A percentile compares a stretch with the other conserved stretches of the same genome.
Evolutionary conservation across 1,284 basidiomycete genomes (phyloP).

Genomic region (Cryptococcus amylolentus): DNA sequence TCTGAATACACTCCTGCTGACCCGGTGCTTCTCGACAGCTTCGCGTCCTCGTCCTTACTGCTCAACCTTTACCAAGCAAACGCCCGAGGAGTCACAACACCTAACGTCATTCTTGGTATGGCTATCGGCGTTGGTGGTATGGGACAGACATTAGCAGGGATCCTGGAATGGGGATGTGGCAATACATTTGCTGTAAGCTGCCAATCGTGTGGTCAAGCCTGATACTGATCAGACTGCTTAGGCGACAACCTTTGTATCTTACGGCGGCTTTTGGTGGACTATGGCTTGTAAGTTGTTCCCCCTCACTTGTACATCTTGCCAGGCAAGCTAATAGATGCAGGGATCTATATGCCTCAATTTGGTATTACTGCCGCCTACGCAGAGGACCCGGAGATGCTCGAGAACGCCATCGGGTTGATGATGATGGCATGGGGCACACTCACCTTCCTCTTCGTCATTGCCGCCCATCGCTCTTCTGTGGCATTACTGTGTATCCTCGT

Average conservation of each 20-base stretch:
- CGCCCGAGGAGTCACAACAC: slow-evolving; percentile 50
- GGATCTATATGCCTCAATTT: slow-evolving; percentile 43
- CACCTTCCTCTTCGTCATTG: slow-evolving; percentile 52
- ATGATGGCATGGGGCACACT: slow-evolving; percentile 45
- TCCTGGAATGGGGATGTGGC: slow-evolving; percentile 67
- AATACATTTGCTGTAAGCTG: slow-evolving; percentile 54
- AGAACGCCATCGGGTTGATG: slow-evolving; percentile 51
- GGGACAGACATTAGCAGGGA: slow-evolving; percentile 59
- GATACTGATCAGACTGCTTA: background rate
- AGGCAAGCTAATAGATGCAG: no score
- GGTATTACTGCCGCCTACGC: slow-evolving; percentile 53
- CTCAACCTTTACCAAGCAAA: slow-evolving; percentile 51
- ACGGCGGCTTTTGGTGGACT: slow-evolving; percentile 80
- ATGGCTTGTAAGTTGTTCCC: slow-evolving; percentile 47
- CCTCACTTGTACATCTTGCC: background rate
- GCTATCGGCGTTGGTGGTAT: slow-evolving; percentile 78
- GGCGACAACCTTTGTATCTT: slow-evolving; percentile 71
- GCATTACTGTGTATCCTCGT: slow-evolving; percentile 68
- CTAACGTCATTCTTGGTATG: slow-evolving; percentile 78
- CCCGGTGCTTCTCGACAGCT: slow-evolving; percentile 23
- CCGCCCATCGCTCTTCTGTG: slow-evolving; percentile 62
- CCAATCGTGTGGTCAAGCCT: background rate
- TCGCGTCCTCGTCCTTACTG: slow-evolving; percentile 56
- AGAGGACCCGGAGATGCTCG: slow-evolving; percentile 50
- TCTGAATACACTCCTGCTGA: no score